These are phyloP conservation scores for Neurospora pannonica DNA, from an alignment of 495 filamentous ascomycete genomes.

Conservation along the genomic window DNA sequence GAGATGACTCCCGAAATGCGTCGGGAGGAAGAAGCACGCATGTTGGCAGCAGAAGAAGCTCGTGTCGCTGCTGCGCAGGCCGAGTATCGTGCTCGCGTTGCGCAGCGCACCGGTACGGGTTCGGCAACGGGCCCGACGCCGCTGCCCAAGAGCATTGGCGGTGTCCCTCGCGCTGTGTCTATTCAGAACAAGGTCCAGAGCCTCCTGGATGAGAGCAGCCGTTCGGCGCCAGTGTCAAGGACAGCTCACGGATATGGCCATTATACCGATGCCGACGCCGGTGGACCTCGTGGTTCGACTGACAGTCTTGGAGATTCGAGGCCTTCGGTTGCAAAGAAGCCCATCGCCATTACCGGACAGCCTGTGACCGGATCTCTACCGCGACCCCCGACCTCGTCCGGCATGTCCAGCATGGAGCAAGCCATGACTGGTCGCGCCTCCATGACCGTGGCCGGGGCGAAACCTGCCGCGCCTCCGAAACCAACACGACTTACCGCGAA, in stretches of 20 bases:
- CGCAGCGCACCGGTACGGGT: conserved; percentile 45
- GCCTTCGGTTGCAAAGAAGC: conserved; percentile 25
- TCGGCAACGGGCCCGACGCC: conserved; percentile 14
- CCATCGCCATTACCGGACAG: conserved; percentile 7
- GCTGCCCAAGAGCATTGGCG: conserved; percentile 42
- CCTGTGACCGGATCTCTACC: neutral
- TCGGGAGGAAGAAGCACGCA: conserved; percentile 76
- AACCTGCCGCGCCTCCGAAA: conserved; percentile 39
- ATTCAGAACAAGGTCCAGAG: conserved; percentile 88
- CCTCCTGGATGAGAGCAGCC: conserved; percentile 70
- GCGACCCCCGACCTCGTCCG: neutral
- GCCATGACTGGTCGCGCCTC: conserved; percentile 1
- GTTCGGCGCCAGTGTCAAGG: conserved; percentile 47
- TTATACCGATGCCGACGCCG: conserved; percentile 49
- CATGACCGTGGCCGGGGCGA: conserved; percentile 2
- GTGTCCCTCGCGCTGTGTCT: conserved; percentile 57
- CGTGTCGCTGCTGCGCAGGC: conserved; percentile 88
- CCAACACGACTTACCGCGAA: conserved; percentile 42
- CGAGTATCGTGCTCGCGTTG: conserved; percentile 73
- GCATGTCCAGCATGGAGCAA: neutral
- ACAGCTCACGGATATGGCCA: conserved; percentile 85
- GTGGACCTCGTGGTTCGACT: conserved; percentile 5
- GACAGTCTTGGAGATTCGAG: conserved; percentile 9
- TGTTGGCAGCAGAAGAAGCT: conserved; percentile 80
- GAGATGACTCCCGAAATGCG: conserved; percentile 82